Conservation (phyloP, 495 filamentous ascomycete species). For the Copromyces sp. region DNA sequence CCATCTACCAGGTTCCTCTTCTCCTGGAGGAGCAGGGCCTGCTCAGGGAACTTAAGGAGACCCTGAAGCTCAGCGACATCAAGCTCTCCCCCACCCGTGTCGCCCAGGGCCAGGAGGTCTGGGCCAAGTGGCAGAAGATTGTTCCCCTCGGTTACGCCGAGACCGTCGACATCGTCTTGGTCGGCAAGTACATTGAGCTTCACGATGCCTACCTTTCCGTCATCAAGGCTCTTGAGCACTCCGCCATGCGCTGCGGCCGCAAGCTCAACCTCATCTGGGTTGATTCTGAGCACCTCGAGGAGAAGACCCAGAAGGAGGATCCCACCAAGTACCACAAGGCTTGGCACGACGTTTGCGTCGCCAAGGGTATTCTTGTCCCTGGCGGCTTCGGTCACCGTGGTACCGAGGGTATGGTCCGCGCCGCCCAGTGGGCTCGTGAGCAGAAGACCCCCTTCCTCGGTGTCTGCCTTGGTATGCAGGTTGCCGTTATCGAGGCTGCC, state of each 20-base stretch:
- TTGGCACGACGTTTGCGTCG: constrained; percentile 57
- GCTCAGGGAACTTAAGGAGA: constrained; percentile 46
- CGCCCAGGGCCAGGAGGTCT: constrained; percentile 50
- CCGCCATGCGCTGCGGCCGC: constrained; percentile 72
- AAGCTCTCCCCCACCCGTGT: constrained; percentile 36
- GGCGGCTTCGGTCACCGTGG: constrained; percentile 83
- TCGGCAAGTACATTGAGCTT: constrained; percentile 81
- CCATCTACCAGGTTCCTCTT: constrained; percentile 86
- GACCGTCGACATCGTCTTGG: constrained; percentile 70
- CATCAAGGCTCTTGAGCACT: constrained; percentile 78
- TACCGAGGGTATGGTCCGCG: constrained; percentile 79
- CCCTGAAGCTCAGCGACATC: constrained; percentile 49
- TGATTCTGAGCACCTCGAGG: constrained; percentile 74
- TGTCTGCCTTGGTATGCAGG: constrained; percentile 90
- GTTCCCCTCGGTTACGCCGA: constrained; percentile 46
- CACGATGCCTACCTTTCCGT: constrained; percentile 75
- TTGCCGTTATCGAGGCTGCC: constrained; percentile 87
- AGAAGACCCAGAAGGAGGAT: constrained; percentile 39
- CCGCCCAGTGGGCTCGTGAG: constrained; percentile 72
- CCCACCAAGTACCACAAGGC: constrained; percentile 78
- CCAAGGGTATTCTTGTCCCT: constrained; percentile 39
- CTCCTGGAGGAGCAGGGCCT: constrained; percentile 76
- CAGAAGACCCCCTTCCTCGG: constrained; percentile 77
- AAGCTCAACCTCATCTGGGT: constrained; percentile 79
- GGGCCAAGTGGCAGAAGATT: constrained; percentile 61